Base-by-base conservation (phyloP, 2,329 filamentous ascomycete genomes). In the Bertia moriformis region DNA sequence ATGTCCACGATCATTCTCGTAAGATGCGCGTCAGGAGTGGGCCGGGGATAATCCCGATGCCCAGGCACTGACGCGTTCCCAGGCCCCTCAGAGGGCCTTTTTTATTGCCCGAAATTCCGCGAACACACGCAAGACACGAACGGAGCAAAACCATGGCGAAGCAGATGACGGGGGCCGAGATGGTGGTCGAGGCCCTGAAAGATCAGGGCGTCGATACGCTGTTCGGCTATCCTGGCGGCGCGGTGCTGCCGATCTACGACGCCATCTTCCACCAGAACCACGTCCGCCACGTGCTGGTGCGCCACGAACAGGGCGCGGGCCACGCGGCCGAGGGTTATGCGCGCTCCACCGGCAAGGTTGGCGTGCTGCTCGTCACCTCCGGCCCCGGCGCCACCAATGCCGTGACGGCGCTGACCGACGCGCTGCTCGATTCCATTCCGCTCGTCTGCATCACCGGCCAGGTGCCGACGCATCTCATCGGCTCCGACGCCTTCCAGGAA, bases 301-400 rank as follows among this genome's bases (percentile, higher is more conserved):
- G 84, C 61, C 91, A 98, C 63, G 91, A 96, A 65, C 91, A 98
- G 64, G 91, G 91, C 48, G 91, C 91, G 42, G 91, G 91, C 46
- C 91, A 98, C 64, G 96, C 96, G 91, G 91, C 91, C n/a, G 82
- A 96, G 63, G 91, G 91, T 39, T 96, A 96, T 58, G 91, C 91
- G 41, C 80, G 91, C 51, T 89, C 87, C 42, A 88, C 83, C 39
- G 91, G 91, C 50, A 88, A 87, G 65, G 87, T 88, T 42, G 91
- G 91, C 55, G 91, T 96, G 41, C 91, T 98, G 41, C 70, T 98
- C 44, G 91, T 98, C 46, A 98, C 91, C 27, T 96, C 91, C 12
- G 91, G 91, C 24, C 91, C 91, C 14, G 91, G 91, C 46, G 91
- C 89, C 35, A 98, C 91, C 47, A 98, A 98, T 55, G 84, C 95